Evolutionary conservation across 129 eudicot species (phyloP), one percentile per base, ranked within the genome.

Genomic region (Flaveria ramosissima): DNA sequence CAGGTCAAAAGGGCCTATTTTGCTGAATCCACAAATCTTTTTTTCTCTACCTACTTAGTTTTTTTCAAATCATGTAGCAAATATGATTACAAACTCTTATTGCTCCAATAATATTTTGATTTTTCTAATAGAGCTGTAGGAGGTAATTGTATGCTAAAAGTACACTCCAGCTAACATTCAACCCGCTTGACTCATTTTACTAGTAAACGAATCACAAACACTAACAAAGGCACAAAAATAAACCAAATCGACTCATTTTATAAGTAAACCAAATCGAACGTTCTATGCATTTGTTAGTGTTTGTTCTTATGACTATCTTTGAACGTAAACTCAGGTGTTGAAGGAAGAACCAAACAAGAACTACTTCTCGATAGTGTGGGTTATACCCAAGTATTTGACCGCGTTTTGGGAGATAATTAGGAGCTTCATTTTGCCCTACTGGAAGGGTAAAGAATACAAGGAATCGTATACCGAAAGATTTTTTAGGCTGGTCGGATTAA

Each of bases 331-430:
- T 27, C 83, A 88, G 90, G 80, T 79, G 20, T 11, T 84, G 70
- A 75, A 62, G 71, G 96, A 92, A 81, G 94, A 88, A 68, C 98
- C 94, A 46, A 88, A 92, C 87, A 90, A 86, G 92, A 90, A 92
- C 85, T 90, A 92, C 78, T 88, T 88, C 81, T 90, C 96, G 21
- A 19, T 82, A 80, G 47, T 84, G 61, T 82, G 86, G 87, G 71
- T 73, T 11, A 59, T 90, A 41, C 96, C 98, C 24, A 87, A 84
- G 86, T 61, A 73, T 51, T 9, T 88, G 11, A 86, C 73, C 36
- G 94, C 94, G 6, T 14, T 77, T n/a, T 90, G 87, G 86, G 94
- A 92, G 88, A 50, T 92, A 45, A 77, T 80, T 3, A 83, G 98
- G 78, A 41, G 98, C 48, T 88, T 87, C 80, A 74, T 87, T n/a